phyloP scores from a whole-genome alignment of 192 early-diverging fungal species.

The Dimargaris xerosporica region DNA sequence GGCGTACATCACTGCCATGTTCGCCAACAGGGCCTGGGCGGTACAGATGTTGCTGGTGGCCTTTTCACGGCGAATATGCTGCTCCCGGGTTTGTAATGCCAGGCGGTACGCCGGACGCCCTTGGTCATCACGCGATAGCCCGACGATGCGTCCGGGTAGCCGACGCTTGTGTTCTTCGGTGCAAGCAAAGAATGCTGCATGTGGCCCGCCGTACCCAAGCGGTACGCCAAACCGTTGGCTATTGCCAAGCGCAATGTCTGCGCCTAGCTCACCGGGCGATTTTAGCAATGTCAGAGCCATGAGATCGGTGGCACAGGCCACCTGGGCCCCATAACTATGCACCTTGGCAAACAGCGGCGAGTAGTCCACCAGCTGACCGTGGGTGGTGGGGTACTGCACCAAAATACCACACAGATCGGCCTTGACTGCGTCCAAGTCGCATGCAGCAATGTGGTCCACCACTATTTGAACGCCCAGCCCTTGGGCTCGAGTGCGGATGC shows the following conservation, averaged over 20 bases:
- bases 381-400: constrained; percentile 87
- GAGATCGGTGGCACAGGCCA: constrained; percentile 86
- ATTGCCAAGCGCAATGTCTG: constrained; percentile 96
- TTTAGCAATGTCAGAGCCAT: constrained; percentile 82
- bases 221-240: constrained; percentile 98
- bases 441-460: constrained; percentile 63
- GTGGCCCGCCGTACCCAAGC: constrained; percentile 95
- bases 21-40: constrained; percentile 94
- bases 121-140: constrained; percentile 81
- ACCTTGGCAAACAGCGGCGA: constrained; percentile 58
- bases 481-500: constrained; percentile 85
- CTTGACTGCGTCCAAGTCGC: constrained; percentile 57
- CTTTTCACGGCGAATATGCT: constrained; percentile 98
- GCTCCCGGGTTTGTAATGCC: constrained; percentile 93
- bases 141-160: constrained; percentile 91
- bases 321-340: constrained; percentile 63
- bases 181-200: constrained; percentile 97
- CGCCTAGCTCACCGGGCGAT: constrained; percentile 91
- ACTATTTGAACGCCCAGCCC: constrained; percentile 86
- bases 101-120: constrained; percentile 87
- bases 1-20: constrained; percentile 99
- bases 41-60: constrained; percentile 99
- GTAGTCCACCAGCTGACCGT: constrained; percentile 76
- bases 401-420: constrained; percentile 79
- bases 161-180: constrained; percentile 84